Evolutionary conservation across 208 protist species (phyloP).

Genomic region (Trypanosoma scelopori): DNA sequence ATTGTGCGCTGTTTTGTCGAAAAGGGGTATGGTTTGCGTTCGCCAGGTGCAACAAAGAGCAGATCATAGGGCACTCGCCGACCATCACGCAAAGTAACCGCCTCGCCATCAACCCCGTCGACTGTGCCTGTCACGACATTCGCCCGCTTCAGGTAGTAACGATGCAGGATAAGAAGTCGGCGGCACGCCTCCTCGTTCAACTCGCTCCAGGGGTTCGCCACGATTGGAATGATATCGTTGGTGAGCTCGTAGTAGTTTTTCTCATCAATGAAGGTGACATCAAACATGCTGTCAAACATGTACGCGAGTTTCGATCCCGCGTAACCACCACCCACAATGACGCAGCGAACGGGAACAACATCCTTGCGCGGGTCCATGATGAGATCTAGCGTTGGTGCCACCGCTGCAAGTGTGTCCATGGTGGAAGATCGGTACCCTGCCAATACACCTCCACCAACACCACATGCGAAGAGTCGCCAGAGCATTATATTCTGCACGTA

Average conservation of each 20-base stretch:
- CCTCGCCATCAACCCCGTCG: constrained; percentile 55
- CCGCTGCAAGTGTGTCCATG: constrained; percentile 43
- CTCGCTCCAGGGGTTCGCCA: constrained; percentile 61
- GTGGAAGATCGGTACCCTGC: constrained; percentile 36
- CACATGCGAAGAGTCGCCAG: constrained; percentile 47
- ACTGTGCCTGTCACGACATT: constrained; percentile 88
- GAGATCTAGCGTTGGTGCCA: constrained; percentile 57
- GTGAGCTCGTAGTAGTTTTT: constrained; percentile 90
- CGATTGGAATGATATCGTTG: constrained; percentile 79
- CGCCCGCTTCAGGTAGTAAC: constrained; percentile 83
- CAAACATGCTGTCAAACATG: constrained; percentile 85
- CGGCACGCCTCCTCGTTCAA: constrained; percentile 68
- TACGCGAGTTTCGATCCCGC: constrained; percentile 71
- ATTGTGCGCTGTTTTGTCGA: constrained; percentile 65
- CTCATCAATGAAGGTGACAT: constrained; percentile 83
- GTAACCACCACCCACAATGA: constrained; percentile 86
- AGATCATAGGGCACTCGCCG: constrained; percentile 77
- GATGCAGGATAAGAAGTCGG: constrained; percentile 75
- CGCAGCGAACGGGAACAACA: constrained; percentile 62
- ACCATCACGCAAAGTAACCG: constrained; percentile 68
- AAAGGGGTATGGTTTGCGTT: constrained; percentile 82
- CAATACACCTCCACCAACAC: constrained; percentile 36
- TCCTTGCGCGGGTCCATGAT: constrained; percentile 85
- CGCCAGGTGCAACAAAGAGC: constrained; percentile 73
- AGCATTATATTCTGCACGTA: constrained; percentile 34